Evolutionary conservation across 352 stramenopile species (phyloP).

Genomic region (Phytophthora tubulina): DNA sequence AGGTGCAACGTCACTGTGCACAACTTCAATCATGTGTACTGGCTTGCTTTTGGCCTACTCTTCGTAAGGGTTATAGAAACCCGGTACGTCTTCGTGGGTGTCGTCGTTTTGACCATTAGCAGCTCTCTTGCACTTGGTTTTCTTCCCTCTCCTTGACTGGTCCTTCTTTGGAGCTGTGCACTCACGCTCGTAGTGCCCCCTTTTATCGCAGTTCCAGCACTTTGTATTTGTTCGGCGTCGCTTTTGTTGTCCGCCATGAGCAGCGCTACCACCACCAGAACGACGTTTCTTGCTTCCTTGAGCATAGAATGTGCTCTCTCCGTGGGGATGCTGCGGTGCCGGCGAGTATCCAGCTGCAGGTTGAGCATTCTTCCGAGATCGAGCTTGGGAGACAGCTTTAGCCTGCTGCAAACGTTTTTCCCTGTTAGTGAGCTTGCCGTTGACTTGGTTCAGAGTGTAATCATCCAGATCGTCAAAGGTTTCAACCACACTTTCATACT

Average conservation of each 20-base stretch:
- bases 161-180: constrained; percentile 2
- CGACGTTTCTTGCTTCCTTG: constrained; percentile 12
- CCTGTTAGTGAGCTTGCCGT: neutral
- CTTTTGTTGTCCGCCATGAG: constrained; percentile 1
- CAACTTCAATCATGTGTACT: neutral
- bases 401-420: neutral
- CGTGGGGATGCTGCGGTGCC: neutral
- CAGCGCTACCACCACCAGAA: too few species aligned
- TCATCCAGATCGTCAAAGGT: constrained; percentile 2
- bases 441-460: neutral
- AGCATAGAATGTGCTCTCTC: neutral
- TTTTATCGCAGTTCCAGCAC: constrained; percentile 20
- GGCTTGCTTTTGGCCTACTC: neutral
- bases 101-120: neutral
- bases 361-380: neutral
- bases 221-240: neutral
- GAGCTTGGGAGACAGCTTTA: neutral
- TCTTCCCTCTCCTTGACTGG: neutral
- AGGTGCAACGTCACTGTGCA: neutral
- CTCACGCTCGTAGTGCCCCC: constrained; percentile 13
- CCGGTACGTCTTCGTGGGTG: neutral
- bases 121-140: neutral
- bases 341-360: neutral
- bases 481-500: constrained; percentile 4
- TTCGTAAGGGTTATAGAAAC: constrained; percentile 5